Evolutionary conservation across 129 eudicot genomes (phyloP).

Genomic region (Rutidosis leptorrhynchoides): DNA sequence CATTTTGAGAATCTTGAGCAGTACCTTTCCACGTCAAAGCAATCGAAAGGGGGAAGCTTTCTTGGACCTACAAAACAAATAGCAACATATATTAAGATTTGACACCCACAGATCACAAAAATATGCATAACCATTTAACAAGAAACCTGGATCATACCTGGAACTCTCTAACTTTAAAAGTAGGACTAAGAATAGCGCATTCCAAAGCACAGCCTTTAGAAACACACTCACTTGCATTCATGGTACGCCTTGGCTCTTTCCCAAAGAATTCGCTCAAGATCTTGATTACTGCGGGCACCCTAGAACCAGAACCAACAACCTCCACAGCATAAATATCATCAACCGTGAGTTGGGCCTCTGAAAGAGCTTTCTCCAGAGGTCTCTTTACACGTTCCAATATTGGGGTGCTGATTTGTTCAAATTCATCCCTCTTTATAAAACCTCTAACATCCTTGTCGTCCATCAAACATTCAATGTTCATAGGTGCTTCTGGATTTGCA

Average conservation of each 20-base stretch:
- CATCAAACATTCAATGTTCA: constrained; percentile 93
- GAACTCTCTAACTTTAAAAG: constrained; percentile 85
- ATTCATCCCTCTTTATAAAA: constrained; percentile 81
- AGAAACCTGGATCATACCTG: constrained; percentile 38
- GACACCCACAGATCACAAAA: neutral
- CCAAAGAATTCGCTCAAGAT: constrained; percentile 87
- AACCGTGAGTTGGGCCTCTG: constrained; percentile 63
- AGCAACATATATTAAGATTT: neutral
- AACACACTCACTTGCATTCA: constrained; percentile 97
- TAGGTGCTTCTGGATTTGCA: constrained; percentile 88
- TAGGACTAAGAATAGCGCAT: constrained; percentile 90
- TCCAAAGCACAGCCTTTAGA: constrained; percentile 85
- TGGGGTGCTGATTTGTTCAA: constrained; percentile 75
- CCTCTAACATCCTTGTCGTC: constrained; percentile 93
- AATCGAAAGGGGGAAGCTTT: constrained; percentile 75
- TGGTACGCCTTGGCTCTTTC: constrained; percentile 92
- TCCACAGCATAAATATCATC: constrained; percentile 79
- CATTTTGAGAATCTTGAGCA: constrained; percentile 54
- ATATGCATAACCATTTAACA: neutral
- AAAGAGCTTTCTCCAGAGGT: constrained; percentile 88
- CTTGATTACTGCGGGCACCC: constrained; percentile 84
- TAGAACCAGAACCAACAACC: constrained; percentile 93
- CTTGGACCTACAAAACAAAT: constrained; percentile 62
- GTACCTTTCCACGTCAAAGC: constrained; percentile 79
- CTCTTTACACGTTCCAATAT: constrained; percentile 85